phyloP scores from a whole-genome alignment of 2,329 filamentous ascomycete species.

The Alternaria sp. region DNA sequence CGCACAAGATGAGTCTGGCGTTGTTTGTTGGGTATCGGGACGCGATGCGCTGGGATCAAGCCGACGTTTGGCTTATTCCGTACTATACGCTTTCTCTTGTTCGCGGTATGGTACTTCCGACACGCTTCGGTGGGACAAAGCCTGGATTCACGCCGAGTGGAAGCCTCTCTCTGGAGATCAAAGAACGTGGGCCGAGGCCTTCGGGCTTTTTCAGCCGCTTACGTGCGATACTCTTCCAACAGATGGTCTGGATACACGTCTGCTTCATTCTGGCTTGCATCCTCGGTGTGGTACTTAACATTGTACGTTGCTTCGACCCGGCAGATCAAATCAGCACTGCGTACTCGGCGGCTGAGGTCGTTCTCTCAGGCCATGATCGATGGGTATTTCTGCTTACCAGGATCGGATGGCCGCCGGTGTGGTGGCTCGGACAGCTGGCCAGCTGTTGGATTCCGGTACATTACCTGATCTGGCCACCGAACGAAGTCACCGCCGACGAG shows the following conservation, averaged over 20 bases:
- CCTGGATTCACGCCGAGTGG: constrained; percentile 1
- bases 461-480: constrained; percentile 1
- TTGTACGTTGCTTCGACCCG: constrained; percentile 1
- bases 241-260: constrained; percentile 4
- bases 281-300: neutral
- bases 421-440: constrained; percentile 2
- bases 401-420: constrained; percentile 6
- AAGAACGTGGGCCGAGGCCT: neutral
- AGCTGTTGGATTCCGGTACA: constrained; percentile 1
- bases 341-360: neutral
- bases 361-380: neutral
- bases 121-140: neutral
- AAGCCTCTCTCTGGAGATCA: neutral
- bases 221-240: neutral
- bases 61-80: neutral
- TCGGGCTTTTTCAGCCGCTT: neutral
- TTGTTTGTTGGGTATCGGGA: constrained; percentile 1
- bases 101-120: neutral
- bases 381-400: constrained; percentile 2
- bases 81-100: constrained; percentile 3
- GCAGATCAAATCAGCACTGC: neutral
- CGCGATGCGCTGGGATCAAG: constrained; percentile 6
- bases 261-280: neutral
- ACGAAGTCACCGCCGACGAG: neutral
- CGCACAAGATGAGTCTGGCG: neutral